Evolutionary conservation across 768 basidiomycete genomes (phyloP), one percentile per base, ranked within the genome.

Genomic region (Suillus discolor): DNA sequence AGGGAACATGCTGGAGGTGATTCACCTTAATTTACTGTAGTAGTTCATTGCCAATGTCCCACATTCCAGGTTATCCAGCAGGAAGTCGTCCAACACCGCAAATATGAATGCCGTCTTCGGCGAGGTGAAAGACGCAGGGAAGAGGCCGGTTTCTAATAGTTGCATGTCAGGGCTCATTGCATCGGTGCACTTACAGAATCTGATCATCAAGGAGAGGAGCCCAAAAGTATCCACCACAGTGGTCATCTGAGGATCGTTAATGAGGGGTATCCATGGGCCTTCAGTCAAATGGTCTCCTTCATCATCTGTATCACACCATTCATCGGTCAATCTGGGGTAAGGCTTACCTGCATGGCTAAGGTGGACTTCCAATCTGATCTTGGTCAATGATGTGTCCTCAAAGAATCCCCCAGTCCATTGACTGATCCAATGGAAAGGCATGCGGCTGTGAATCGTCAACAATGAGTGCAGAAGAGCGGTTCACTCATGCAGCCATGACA

Each of bases 21-120:
- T 28, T 12, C 57, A 39, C 63, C 61, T 55, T 5, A 71, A 55
- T 44, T 66, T 61, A 12, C 63, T 8, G 34, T 71, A 47, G 61
- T 66, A 70, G 47, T 31, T 64, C 47, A 68, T 66, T 1, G 70
- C 55, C 1, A 65, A 62, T 16, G 63, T 70, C 54, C 68, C 66
- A 7, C 67, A 71, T 36, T 57, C 57, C 16, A 68, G n/a, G 28
- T 62, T 62, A 18, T 68, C 65, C 9, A 66, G 18, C 15, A 39
- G 53, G 28, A 64, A 66, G 44, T 63, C 11, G 2, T 64, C 44
- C 16, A 66, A 15, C 18, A 45, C 63, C 4, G 4, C n/a, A 45
- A 45, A 45, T 45, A 20, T 45, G 20, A 45, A 45, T n/a, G 9
- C 9, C 4, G 47, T 67, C 49, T 67, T 47, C 4, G 47, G 63